These are phyloP conservation scores for Nicotiana obtusifolia DNA, from an alignment of 257 asterid genomes.

Conservation along the genomic window DNA sequence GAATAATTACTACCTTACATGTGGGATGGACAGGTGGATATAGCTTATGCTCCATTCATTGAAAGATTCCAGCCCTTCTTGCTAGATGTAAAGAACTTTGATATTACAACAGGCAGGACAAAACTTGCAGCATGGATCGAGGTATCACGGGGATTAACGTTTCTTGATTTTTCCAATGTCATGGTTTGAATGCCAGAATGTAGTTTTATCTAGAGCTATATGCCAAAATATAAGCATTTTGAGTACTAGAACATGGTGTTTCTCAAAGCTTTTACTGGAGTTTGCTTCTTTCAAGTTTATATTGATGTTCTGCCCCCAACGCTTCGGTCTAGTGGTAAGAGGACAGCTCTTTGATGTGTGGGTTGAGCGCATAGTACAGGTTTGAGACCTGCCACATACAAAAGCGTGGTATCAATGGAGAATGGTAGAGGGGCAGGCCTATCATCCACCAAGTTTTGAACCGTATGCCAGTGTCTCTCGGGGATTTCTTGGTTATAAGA, in stretches of 20 bases:
- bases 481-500: too few relatives aligned
- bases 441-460: too few relatives aligned
- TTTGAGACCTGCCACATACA: too few relatives aligned
- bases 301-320: background rate
- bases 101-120: slow-evolving; percentile 54
- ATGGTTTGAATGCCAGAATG: background rate
- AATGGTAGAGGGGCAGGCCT: too few relatives aligned
- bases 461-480: too few relatives aligned
- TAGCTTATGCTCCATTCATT: slow-evolving; percentile 68
- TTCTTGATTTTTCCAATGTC: background rate
- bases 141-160: slow-evolving; percentile 30
- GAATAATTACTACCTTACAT: background rate
- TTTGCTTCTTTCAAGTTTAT: background rate
- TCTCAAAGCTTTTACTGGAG: background rate
- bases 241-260: background rate
- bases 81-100: slow-evolving; percentile 50
- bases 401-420: too few relatives aligned
- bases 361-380: too few relatives aligned
- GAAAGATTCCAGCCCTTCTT: slow-evolving; percentile 61
- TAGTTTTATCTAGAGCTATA: background rate
- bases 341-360: too few relatives aligned
- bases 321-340: too few relatives aligned
- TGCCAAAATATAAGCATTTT: background rate
- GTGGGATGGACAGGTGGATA: slow-evolving; percentile 52
- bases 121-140: slow-evolving; percentile 63